phyloP scores from a whole-genome alignment of 192 early-diverging fungal genomes.

The Mortierella hygrophila region DNA sequence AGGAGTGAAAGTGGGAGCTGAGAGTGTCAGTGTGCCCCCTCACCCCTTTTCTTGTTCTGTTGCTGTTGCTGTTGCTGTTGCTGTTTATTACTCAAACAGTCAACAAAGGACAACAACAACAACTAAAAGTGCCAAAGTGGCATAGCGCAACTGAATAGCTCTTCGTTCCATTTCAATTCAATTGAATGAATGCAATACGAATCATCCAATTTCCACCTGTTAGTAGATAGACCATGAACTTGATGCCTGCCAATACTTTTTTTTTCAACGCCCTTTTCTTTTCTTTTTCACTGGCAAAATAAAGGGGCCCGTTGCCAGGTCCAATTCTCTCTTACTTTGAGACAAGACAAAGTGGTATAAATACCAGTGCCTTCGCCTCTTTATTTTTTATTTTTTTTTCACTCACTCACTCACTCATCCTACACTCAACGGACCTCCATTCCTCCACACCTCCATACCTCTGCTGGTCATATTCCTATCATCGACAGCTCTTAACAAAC shows the following conservation, averaged over 20 bases:
- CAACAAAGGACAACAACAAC: too few species aligned
- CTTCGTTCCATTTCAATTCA: not conserved
- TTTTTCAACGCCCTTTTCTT: not conserved
- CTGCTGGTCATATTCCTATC: not conserved
- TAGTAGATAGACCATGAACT: not conserved
- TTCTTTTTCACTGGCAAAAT: not conserved
- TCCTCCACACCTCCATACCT: not conserved
- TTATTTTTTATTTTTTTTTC: not conserved
- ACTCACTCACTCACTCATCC: not conserved
- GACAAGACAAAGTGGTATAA: not conserved
- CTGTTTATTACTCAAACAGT: too few species aligned
- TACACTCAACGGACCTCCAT: not conserved
- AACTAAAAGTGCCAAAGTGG: not conserved
- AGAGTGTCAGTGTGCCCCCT: not conserved
- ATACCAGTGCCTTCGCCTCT: not conserved
- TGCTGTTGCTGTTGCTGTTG: too few species aligned
- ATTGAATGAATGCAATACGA: not conserved
- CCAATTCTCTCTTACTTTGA: not conserved
- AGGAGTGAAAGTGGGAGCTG: not conserved
- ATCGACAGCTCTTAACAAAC: not conserved
- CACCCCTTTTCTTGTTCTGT: conserved; percentile 1
- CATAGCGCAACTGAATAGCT: not conserved
- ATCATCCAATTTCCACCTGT: not conserved
- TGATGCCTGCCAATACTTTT: not conserved
- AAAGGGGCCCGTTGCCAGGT: not conserved